Evolutionary conservation across 1,139 yeast species (phyloP).

Genomic region (Zygoascus hellenicus): DNA sequence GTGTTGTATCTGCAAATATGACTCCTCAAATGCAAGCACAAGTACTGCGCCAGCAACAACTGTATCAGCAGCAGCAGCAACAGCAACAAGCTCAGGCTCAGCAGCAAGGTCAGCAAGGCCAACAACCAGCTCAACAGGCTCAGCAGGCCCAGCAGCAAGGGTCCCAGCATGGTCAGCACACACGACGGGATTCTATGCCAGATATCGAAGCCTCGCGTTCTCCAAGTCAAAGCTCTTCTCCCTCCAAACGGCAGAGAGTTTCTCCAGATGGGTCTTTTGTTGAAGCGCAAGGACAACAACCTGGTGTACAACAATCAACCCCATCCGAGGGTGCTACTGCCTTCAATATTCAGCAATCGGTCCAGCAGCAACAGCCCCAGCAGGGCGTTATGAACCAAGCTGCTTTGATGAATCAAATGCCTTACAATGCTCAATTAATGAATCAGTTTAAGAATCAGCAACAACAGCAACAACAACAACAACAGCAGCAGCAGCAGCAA

Average conservation of each 20-base stretch:
- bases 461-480: constrained; percentile 10
- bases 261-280: constrained; percentile 35
- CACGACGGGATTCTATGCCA: constrained; percentile 13
- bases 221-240: constrained; percentile 30
- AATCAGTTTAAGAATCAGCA: constrained; percentile 23
- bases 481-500: constrained; percentile 5
- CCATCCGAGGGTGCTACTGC: constrained; percentile 11
- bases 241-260: constrained; percentile 34
- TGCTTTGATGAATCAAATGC: constrained; percentile 15
- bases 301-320: constrained; percentile 20
- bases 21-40: constrained; percentile 26
- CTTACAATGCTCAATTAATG: constrained; percentile 25
- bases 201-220: constrained; percentile 24
- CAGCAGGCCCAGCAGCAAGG: constrained; percentile 25
- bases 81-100: constrained; percentile 25
- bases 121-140: constrained; percentile 28
- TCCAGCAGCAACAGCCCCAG: constrained; percentile 20
- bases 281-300: constrained; percentile 16
- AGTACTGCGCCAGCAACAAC: constrained; percentile 24
- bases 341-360: constrained; percentile 14
- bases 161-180: constrained; percentile 19
- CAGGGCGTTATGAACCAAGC: constrained; percentile 24
- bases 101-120: constrained; percentile 28
- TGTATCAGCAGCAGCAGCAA: constrained; percentile 22
- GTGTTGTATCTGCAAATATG: constrained; percentile 20